A percentile compares a stretch with the other conserved stretches of the same genome.
phyloP scores from a whole-genome alignment of 2,329 filamentous ascomycete genomes.

The Fusarium gaditjirri region DNA sequence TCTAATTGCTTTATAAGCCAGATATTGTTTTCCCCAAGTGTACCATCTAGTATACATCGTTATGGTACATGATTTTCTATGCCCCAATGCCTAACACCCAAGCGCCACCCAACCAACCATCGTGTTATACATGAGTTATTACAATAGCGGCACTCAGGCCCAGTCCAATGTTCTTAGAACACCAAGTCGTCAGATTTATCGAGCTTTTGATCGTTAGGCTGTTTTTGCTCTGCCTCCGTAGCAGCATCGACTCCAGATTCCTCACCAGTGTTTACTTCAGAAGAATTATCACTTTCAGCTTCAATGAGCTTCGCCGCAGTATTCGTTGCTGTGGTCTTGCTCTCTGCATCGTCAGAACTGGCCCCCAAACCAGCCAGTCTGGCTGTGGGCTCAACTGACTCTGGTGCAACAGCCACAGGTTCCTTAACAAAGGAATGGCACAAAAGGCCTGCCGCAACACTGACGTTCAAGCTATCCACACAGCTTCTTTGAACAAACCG shows the following conservation, averaged over 20 bases:
- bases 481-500: slow-evolving; percentile 61
- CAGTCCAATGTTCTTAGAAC: slow-evolving; percentile 16
- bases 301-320: neutral
- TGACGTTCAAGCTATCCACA: slow-evolving; percentile 94
- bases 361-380: neutral
- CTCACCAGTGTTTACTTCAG: neutral
- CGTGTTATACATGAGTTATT: slow-evolving; percentile 36
- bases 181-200: slow-evolving; percentile 18
- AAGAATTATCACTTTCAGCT: neutral
- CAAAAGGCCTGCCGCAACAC: slow-evolving; percentile 84
- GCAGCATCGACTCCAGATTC: neutral
- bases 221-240: slow-evolving; percentile 4
- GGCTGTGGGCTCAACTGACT: neutral
- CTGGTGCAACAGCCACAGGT: slow-evolving; percentile 21
- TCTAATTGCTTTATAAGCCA: neutral
- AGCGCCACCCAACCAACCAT: slow-evolving; percentile 31
- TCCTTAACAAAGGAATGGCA: slow-evolving; percentile 73
- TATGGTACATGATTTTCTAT: slow-evolving; percentile 21
- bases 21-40: neutral
- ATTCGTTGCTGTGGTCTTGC: neutral
- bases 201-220: slow-evolving; percentile 10
- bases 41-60: slow-evolving; percentile 21
- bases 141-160: slow-evolving; percentile 6
- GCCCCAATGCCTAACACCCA: slow-evolving; percentile 1
- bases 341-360: neutral